A percentile compares a stretch with the other conserved stretches of the same genome.
phyloP scores from a whole-genome alignment of 805 yeast species.

The Saccharomycopsis oosterbeekiorum region DNA sequence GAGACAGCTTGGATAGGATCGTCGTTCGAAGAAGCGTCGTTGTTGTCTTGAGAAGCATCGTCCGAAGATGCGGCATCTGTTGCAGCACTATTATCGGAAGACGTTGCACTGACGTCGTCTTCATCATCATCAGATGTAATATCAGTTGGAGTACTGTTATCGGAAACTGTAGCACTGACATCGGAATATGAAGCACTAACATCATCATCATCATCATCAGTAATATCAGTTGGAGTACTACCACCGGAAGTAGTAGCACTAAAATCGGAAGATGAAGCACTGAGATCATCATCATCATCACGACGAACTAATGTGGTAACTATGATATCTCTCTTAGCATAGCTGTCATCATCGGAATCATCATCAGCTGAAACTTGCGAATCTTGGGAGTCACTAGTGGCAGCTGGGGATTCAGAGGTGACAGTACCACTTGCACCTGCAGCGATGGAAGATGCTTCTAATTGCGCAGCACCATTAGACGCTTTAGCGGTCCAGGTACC shows the following conservation, averaged over 20 bases:
- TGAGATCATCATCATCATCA: neutral
- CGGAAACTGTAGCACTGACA: neutral
- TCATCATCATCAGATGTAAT: neutral
- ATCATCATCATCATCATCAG: neutral
- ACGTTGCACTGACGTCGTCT: neutral
- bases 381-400: neutral
- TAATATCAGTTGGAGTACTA: neutral
- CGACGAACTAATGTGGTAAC: neutral
- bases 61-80: constrained; percentile 1
- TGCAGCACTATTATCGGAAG: neutral
- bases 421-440: neutral
- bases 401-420: neutral
- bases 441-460: constrained; percentile 13
- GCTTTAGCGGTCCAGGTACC: constrained; percentile 25
- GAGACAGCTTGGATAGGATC: constrained; percentile 23
- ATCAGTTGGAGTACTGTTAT: neutral
- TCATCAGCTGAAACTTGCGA: neutral
- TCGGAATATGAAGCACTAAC: neutral
- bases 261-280: no score
- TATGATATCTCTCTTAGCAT: neutral
- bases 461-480: constrained; percentile 14
- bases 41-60: neutral
- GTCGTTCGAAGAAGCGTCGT: neutral
- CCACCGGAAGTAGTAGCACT: neutral
- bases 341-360: neutral